A percentile compares a stretch with the other conserved stretches of the same genome.
Conservation (phyloP, 768 basidiomycete species). For the Auriscalpium microsporum region DNA sequence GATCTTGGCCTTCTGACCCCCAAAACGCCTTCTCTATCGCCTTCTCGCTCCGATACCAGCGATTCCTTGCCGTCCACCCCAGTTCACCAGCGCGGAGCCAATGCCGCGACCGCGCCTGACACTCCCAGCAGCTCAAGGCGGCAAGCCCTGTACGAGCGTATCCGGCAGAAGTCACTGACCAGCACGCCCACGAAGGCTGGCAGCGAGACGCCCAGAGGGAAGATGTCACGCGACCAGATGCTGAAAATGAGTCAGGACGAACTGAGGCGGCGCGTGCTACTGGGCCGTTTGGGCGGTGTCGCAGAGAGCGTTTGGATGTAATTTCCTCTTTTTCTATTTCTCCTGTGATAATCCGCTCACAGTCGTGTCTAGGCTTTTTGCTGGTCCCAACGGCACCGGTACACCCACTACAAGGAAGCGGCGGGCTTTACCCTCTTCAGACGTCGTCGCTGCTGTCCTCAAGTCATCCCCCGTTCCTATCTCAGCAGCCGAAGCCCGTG, state of each 20-base stretch:
- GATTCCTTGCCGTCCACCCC: conserved; percentile 53
- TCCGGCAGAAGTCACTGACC: conserved; percentile 64
- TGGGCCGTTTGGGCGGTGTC: conserved; percentile 69
- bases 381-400: conserved; percentile 47
- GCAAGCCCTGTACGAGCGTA: conserved; percentile 73
- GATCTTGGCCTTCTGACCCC: conserved; percentile 31
- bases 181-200: conserved; percentile 54
- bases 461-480: conserved; percentile 80
- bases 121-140: conserved; percentile 72
- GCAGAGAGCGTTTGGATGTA: conserved; percentile 90
- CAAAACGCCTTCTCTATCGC: conserved; percentile 23
- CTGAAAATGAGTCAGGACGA: conserved; percentile 71
- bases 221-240: conserved; percentile 56
- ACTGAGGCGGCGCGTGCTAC: conserved; percentile 62
- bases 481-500: conserved; percentile 67
- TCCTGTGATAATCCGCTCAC: neutral
- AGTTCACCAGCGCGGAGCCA: conserved; percentile 47
- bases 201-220: conserved; percentile 31
- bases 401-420: conserved; percentile 59
- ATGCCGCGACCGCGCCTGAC: conserved; percentile 47
- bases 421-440: conserved; percentile 55
- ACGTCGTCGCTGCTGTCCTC: conserved; percentile 60
- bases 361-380: conserved; percentile 51
- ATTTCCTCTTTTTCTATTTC: neutral
- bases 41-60: conserved; percentile 19